Base-by-base conservation (phyloP, 371 early-diverging fungal genomes). In the Mortierella sp. region DNA sequence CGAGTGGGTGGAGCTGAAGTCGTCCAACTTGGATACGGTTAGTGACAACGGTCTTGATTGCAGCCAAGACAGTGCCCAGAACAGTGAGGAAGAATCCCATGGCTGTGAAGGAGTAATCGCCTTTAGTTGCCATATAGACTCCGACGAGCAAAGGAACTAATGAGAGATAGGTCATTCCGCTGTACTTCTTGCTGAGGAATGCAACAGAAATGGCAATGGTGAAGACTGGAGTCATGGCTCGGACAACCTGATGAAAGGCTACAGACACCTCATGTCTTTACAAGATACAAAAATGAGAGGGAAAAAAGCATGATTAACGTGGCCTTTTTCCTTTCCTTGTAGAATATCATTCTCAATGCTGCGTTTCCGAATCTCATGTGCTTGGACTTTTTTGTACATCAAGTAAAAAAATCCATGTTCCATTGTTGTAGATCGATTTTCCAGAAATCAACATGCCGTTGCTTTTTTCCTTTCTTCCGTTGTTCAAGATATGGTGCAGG, bases 171-270 rank as follows among this genome's bases (percentile, higher is more conserved):
- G 90, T 90, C 84, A 85, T 85, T 19, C 70, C 62, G 10, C 91
- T 88, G 67, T 89, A 91, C 22, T 86, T 81, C 75, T 91, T 92
- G 52, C 86, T 80, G 33, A 90, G 83, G 43, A 92, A 88, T 28
- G 86, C 45, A 21, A 88, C 78, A 16, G 92, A 91, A 41, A 97
- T 76, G 53, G 89, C 74, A 15, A 95, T 86, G 0, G 96, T 95
- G 69, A 96, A 93, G n/a, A 94, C 91, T 0, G 96, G 97, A 11
- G 92, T 93, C 86, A 94, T 96, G 68, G 94, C 93, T 36, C 97
- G 88, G 4, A 97, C 93, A 36, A 95, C 92, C 87, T 97, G 96
- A 76, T 97, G 96, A 72, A 96, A 94, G 13, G 89, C 85, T 13
- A 89, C 89, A 6, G 87, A 85, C 19, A 89, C 89, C 58, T 87